Evolutionary conservation across 169 alveolate genomes (phyloP), one percentile per base, ranked within the genome.

Genomic region (Eimeria necatrix): DNA sequence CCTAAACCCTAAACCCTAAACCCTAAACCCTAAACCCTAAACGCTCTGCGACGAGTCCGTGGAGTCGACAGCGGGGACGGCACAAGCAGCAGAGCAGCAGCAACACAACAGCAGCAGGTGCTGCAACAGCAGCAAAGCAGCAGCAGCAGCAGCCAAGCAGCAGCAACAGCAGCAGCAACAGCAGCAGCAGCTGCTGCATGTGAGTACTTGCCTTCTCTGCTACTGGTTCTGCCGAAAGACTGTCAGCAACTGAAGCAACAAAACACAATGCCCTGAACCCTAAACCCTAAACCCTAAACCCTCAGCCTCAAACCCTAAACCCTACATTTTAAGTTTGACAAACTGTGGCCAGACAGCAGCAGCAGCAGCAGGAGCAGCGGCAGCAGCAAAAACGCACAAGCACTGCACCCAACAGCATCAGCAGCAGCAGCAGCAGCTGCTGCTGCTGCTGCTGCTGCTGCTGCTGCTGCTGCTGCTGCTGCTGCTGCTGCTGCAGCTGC

Each of bases 211-310:
- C 78, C 78, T 68, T 68, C 41, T 68, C 78, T 16, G 48, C 41
- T 20, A n/a, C 9, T 68, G 48, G 78, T 12, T 68, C 78, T n/a
- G 48, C 78, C 14, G 78, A 68, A 0, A 68, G 78, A 10, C 41
- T 68, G 78, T 68, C 78, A 16, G 78, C 78, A 68, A 68, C 78
- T 68, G 78, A 16, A 68, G 78, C 78, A 68, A 52, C 4, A 68
- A 68, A 10, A 3, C 22, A 56, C 68, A 56, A 68, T 0, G 20
- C 78, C 68, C 4, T 56, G 4, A 68, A 68, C 78, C 68, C 68
- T 56, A 68, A 68, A 68, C 78, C 68, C 68, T 56, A 56, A 56
- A 68, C 78, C 78, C 78, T 68, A 68, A 68, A 68, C 41, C 22
- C 41, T 56, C 20, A 18, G 22, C 20, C 68, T 56, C 68, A 10